Conservation (phyloP, 106 monocot species). For the Phalaenopsis equestris region DNA sequence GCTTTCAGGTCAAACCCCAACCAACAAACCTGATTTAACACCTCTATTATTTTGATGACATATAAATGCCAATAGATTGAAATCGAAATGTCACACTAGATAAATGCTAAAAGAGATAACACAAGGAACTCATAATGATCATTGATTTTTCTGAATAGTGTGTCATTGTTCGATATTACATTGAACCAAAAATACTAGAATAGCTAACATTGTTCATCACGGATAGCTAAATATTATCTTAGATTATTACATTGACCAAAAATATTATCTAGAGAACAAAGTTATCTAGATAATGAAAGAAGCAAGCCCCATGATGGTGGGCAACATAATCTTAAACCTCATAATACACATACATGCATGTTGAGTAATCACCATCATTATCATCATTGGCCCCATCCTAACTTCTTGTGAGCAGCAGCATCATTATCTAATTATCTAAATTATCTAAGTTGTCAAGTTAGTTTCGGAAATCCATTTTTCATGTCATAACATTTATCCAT, state of each 20-base stretch:
- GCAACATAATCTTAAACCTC: too few relatives aligned
- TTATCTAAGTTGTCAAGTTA: too few relatives aligned
- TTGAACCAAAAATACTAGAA: not conserved
- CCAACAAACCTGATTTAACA: too few relatives aligned
- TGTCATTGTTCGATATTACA: not conserved
- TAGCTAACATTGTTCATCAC: not conserved
- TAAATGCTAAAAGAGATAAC: not conserved
- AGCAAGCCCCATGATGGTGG: too few relatives aligned
- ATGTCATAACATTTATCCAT: too few relatives aligned
- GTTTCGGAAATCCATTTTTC: too few relatives aligned
- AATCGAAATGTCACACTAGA: not conserved
- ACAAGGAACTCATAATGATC: not conserved
- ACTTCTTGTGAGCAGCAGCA: too few relatives aligned
- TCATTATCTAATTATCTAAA: too few relatives aligned
- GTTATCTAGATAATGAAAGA: not conserved
- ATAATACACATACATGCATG: too few relatives aligned
- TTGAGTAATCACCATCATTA: too few relatives aligned
- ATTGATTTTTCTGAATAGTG: too few relatives aligned
- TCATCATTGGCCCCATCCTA: too few relatives aligned
- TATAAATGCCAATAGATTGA: slow-evolving; percentile 10
- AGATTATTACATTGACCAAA: not conserved
- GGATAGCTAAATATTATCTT: not conserved
- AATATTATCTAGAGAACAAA: not conserved
- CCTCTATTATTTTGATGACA: not conserved
- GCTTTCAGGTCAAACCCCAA: slow-evolving; percentile 24